Percentiles rank a stretch among this genome's conserved stretches.
Evolutionary conservation across 371 early-diverging fungal species (phyloP).

Genomic region (Mucor plumbeus): DNA sequence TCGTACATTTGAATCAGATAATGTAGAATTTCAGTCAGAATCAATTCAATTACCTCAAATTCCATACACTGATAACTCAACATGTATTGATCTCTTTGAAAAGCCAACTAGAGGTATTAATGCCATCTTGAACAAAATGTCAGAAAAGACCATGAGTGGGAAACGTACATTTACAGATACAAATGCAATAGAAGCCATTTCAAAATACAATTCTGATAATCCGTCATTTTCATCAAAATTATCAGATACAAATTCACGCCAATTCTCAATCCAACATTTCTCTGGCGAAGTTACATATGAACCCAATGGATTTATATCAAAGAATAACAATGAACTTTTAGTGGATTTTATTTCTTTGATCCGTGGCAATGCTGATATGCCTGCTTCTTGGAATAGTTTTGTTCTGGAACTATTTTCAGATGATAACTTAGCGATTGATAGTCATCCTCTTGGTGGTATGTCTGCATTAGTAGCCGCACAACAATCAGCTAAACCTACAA

Average conservation of each 20-base stretch:
- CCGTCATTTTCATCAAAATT: conserved; percentile 16
- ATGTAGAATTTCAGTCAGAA: conserved; percentile 46
- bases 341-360: conserved; percentile 82
- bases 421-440: conserved; percentile 51
- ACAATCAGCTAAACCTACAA: conserved; percentile 53
- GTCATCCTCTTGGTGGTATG: conserved; percentile 51
- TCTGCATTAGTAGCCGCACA: conserved; percentile 57
- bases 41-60: conserved; percentile 55
- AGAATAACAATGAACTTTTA: conserved; percentile 67
- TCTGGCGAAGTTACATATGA: conserved; percentile 73
- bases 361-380: conserved; percentile 45
- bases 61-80: conserved; percentile 33
- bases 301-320: conserved; percentile 67
- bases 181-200: conserved; percentile 34
- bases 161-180: conserved; percentile 28
- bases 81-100: conserved; percentile 49
- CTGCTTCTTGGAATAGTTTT: conserved; percentile 51
- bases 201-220: conserved; percentile 27
- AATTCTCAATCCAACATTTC: conserved; percentile 79
- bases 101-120: conserved; percentile 52
- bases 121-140: conserved; percentile 43
- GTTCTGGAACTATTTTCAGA: conserved; percentile 27
- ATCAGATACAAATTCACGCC: conserved; percentile 38
- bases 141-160: conserved; percentile 27
- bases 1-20: conserved; percentile 64